phyloP scores from a whole-genome alignment of 768 basidiomycete genomes.

The Mycena filopes region DNA sequence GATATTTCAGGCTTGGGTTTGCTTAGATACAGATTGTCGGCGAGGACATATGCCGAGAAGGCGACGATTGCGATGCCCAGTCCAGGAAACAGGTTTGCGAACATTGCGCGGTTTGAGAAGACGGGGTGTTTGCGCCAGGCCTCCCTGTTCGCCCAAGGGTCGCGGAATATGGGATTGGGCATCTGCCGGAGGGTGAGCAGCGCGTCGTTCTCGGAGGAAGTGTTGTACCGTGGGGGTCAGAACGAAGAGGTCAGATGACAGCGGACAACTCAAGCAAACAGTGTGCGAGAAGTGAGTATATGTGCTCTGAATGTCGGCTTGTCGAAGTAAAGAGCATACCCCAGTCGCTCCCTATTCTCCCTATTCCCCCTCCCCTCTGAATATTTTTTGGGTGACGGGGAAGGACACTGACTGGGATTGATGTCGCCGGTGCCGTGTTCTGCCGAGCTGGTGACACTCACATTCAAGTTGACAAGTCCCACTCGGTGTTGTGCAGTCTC shows the following conservation, averaged over 20 bases:
- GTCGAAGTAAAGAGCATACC: too few relatives aligned
- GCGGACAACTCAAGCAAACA: too few relatives aligned
- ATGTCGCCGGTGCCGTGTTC: too few relatives aligned
- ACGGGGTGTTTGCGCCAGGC: slow-evolving; percentile 94
- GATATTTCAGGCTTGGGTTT: slow-evolving; percentile 38
- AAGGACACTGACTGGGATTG: too few relatives aligned
- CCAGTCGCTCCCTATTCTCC: too few relatives aligned
- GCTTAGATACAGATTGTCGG: slow-evolving; percentile 75
- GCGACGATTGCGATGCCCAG: slow-evolving; percentile 93
- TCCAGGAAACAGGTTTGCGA: slow-evolving; percentile 92
- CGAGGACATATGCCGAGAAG: slow-evolving; percentile 91
- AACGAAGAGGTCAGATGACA: too few relatives aligned
- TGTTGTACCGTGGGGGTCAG: slow-evolving; percentile 23
- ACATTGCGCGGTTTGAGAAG: slow-evolving; percentile 88
- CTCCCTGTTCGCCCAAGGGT: slow-evolving; percentile 94
- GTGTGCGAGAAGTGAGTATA: too few relatives aligned
- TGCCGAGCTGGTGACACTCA: neutral
- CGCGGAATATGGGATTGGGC: slow-evolving; percentile 81
- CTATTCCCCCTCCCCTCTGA: too few relatives aligned
- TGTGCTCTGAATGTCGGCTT: too few relatives aligned
- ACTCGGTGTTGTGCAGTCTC: slow-evolving; percentile 25
- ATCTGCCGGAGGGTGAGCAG: slow-evolving; percentile 47
- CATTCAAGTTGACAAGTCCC: neutral
- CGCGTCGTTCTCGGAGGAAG: slow-evolving; percentile 13
- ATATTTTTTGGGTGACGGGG: too few relatives aligned